phyloP scores from a whole-genome alignment of 805 yeast species.

The Kuraishia capsulata region DNA sequence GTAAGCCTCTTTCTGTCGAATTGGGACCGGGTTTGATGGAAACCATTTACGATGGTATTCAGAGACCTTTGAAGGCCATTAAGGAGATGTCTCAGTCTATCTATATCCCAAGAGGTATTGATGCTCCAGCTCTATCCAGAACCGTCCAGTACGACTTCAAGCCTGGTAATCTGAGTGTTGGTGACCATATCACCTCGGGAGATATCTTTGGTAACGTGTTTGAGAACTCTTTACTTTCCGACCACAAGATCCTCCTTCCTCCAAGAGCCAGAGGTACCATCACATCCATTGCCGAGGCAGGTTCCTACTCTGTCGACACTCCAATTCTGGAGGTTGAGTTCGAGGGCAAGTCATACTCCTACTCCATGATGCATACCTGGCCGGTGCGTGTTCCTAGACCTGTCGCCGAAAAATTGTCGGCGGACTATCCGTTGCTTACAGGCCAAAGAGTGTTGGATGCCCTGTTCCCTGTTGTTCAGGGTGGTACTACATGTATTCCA shows the following conservation, averaged over 20 bases:
- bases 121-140: slow-evolving; percentile 91
- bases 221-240: slow-evolving; percentile 87
- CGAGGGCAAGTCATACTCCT: slow-evolving; percentile 71
- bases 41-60: slow-evolving; percentile 98
- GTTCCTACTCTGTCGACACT: slow-evolving; percentile 87
- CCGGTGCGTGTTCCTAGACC: slow-evolving; percentile 99
- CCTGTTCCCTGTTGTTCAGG: slow-evolving; percentile 98
- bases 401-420: slow-evolving; percentile 86
- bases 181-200: slow-evolving; percentile 98
- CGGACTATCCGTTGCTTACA: slow-evolving; percentile 91
- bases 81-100: slow-evolving; percentile 82
- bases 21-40: slow-evolving; percentile 99
- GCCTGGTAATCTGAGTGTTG: slow-evolving; percentile 73
- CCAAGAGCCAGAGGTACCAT: slow-evolving; percentile 99
- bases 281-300: slow-evolving; percentile 80
- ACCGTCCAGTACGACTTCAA: slow-evolving; percentile 74
- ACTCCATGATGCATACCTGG: slow-evolving; percentile 98
- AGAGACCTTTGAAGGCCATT: slow-evolving; percentile 94
- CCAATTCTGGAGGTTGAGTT: slow-evolving; percentile 89
- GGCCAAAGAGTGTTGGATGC: slow-evolving; percentile 99
- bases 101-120: slow-evolving; percentile 98
- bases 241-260: slow-evolving; percentile 91
- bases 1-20: slow-evolving; percentile 98
- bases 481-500: slow-evolving; percentile 99
- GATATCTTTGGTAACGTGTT: slow-evolving; percentile 90